Evolutionary conservation across 2,329 filamentous ascomycete species (phyloP).

Genomic region (Colletotrichum melonis): DNA sequence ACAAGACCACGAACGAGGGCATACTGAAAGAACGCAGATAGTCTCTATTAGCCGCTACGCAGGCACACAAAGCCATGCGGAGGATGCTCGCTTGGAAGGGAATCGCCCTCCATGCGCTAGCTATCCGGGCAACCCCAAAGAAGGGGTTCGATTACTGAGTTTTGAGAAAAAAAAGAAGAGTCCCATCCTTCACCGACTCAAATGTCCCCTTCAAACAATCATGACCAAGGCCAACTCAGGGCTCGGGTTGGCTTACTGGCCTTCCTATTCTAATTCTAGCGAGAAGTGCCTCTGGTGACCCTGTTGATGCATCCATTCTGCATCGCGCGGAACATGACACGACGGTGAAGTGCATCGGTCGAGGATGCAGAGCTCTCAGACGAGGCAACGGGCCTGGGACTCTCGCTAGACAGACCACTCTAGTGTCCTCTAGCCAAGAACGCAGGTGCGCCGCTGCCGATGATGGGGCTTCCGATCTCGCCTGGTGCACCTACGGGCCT

Average conservation of each 20-base stretch:
- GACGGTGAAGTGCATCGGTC: background rate
- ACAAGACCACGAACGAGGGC: background rate
- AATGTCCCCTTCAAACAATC: background rate
- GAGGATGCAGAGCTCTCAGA: background rate
- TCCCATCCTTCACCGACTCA: background rate
- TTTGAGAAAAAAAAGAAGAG: constrained; percentile 1
- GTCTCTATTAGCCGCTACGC: constrained; percentile 24
- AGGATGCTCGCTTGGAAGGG: background rate
- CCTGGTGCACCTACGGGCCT: constrained; percentile 69
- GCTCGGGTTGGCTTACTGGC: background rate
- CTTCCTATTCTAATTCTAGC: background rate
- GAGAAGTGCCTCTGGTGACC: background rate
- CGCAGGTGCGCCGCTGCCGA: constrained; percentile 52
- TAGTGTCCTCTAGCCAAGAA: constrained; percentile 33
- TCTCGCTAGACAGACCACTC: constrained; percentile 15
- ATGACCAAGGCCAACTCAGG: background rate
- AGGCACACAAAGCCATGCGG: background rate
- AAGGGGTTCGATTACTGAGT: background rate
- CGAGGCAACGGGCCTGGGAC: background rate
- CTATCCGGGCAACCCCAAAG: background rate
- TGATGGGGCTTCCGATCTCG: constrained; percentile 76
- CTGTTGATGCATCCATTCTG: constrained; percentile 11
- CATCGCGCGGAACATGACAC: constrained; percentile 17
- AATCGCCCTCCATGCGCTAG: background rate
- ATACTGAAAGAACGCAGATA: constrained; percentile 25